phyloP scores from a whole-genome alignment of 352 stramenopile genomes.

The Vaucheria bursata region DNA sequence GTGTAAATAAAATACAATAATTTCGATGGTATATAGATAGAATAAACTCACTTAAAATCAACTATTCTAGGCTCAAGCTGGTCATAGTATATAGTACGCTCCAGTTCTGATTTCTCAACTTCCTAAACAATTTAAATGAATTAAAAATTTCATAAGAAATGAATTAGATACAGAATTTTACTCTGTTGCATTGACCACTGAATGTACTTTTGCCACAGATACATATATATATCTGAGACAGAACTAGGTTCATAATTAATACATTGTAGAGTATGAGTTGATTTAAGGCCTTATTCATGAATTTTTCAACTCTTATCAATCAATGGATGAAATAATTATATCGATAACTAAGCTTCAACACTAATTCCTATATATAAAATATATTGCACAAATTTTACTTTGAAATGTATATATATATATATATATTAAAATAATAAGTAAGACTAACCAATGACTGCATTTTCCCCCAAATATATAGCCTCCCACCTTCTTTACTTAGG shows the following conservation, averaged over 20 bases:
- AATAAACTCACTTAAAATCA: background rate
- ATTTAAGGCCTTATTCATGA: background rate
- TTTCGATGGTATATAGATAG: background rate
- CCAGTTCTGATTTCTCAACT: background rate
- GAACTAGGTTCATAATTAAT: background rate
- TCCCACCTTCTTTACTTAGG: background rate
- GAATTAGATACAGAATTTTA: background rate
- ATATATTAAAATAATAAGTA: background rate
- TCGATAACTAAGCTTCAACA: background rate
- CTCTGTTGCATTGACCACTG: background rate
- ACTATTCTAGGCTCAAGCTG: background rate
- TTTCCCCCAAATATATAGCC: slow-evolving; percentile 4
- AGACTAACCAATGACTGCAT: background rate
- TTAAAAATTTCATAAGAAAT: background rate
- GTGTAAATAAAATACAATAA: background rate
- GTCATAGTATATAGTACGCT: background rate
- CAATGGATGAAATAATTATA: background rate
- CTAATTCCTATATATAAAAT: background rate
- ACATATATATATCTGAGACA: background rate
- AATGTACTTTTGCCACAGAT: background rate
- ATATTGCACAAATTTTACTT: background rate
- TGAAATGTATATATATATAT: background rate
- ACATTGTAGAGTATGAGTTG: background rate
- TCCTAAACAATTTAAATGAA: background rate
- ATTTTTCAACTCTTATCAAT: background rate